Conservation (phyloP, 176 grass and related monocot species). For the bread wheat (Triticum aestivum) region IWGSC_CS_RefSeq_v2.1 NC_057808.1:457274761-457275260, state of each 20-base stretch:
- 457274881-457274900: slow-evolving; percentile 77
- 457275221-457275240: slow-evolving; percentile 88
- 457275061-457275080: slow-evolving; percentile 79
- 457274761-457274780: neutral
- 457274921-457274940: neutral
- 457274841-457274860: slow-evolving; percentile 93
- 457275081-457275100: slow-evolving; percentile 92
- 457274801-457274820: slow-evolving; percentile 79
- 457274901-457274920: neutral
- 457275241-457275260: slow-evolving; percentile 80
- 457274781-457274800: slow-evolving; percentile 15
- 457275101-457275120: slow-evolving; percentile 77
- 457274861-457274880: slow-evolving; percentile 89
- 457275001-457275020: slow-evolving; percentile 76
- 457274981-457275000: slow-evolving; percentile 91
- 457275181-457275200: slow-evolving; percentile 38
- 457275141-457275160: neutral
- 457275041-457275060: slow-evolving; percentile 98
- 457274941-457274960: neutral
- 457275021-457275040: slow-evolving; percentile 98
- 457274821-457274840: slow-evolving; percentile 87
- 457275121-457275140: neutral
- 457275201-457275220: slow-evolving; percentile 65
- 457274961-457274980: slow-evolving; percentile 47
- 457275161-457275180: neutral